phyloP scores from a whole-genome alignment of 2,329 filamentous ascomycete species.

The Alternaria angustiovoidea region DNA sequence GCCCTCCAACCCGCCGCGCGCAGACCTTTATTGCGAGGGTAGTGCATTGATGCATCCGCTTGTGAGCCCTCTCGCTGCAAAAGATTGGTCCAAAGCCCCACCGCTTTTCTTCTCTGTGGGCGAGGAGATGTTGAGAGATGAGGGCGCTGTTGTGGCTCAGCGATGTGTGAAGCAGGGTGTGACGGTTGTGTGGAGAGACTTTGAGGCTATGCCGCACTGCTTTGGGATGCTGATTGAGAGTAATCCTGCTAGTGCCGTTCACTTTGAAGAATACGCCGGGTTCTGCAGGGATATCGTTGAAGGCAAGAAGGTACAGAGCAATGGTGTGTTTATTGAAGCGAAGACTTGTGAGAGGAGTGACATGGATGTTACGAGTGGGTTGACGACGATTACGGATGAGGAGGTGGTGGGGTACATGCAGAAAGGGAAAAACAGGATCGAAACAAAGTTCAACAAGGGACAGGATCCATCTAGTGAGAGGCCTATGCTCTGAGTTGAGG shows the following conservation, averaged over 20 bases:
- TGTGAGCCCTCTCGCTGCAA: slow-evolving; percentile 66
- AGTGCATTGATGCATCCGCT: slow-evolving; percentile 68
- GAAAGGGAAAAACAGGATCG: slow-evolving; percentile 33
- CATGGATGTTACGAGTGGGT: slow-evolving; percentile 33
- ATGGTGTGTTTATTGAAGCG: slow-evolving; percentile 37
- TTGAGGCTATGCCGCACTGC: slow-evolving; percentile 81
- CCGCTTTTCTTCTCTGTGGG: slow-evolving; percentile 75
- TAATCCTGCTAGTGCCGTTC: slow-evolving; percentile 37
- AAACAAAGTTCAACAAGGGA: slow-evolving; percentile 28
- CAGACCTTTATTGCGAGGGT: slow-evolving; percentile 59
- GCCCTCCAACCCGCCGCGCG: slow-evolving; percentile 56
- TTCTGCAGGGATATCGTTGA: slow-evolving; percentile 45
- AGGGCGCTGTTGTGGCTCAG: slow-evolving; percentile 67
- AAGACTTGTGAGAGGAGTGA: slow-evolving; percentile 39
- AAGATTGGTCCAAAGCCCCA: slow-evolving; percentile 68
- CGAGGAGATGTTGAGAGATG: slow-evolving; percentile 75
- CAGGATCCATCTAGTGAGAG: slow-evolving; percentile 27
- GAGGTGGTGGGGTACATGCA: slow-evolving; percentile 42
- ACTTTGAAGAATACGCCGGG: slow-evolving; percentile 48
- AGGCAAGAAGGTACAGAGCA: slow-evolving; percentile 26
- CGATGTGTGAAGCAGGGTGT: slow-evolving; percentile 66
- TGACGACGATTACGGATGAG: slow-evolving; percentile 44
- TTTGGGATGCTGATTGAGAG: slow-evolving; percentile 60
- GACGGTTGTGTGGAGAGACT: slow-evolving; percentile 72
- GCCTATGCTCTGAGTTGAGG: slow-evolving; percentile 29